phyloP scores from a whole-genome alignment of 495 filamentous ascomycete species.

The Rhypophila decipiens region DNA sequence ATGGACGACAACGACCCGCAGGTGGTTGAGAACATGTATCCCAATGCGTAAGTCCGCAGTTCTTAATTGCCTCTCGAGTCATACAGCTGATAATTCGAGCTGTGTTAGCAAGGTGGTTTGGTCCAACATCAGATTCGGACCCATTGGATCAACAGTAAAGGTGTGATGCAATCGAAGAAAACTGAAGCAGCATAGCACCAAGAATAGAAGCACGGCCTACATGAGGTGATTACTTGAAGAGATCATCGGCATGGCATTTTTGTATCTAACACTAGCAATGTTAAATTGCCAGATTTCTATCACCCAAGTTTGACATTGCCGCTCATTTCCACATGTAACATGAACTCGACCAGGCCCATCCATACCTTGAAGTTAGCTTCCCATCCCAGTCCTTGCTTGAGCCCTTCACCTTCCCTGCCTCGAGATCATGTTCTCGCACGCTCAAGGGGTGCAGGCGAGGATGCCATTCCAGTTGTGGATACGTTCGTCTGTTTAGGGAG shows the following conservation, averaged over 20 bases:
- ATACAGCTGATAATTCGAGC: not conserved
- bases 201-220: not conserved
- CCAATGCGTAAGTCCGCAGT: constrained; percentile 26
- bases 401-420: too few species aligned
- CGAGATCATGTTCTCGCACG: too few species aligned
- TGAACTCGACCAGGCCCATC: too few species aligned
- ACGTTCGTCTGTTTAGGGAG: too few species aligned
- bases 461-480: too few species aligned
- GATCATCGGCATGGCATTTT: not conserved
- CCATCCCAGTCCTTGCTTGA: too few species aligned
- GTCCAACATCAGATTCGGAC: constrained; percentile 63
- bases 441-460: too few species aligned
- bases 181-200: not conserved
- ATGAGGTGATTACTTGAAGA: not conserved
- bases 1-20: constrained; percentile 38
- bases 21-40: not conserved
- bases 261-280: too few species aligned
- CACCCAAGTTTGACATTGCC: too few species aligned
- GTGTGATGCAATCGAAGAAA: constrained; percentile 4
- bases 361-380: too few species aligned
- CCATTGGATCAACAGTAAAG: constrained; percentile 50
- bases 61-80: constrained; percentile 11
- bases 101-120: constrained; percentile 28
- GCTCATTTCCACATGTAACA: too few species aligned
- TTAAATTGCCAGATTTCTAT: too few species aligned